Evolutionary conservation across 345 rosid species (phyloP), one percentile per base, ranked within the genome.

Genomic region (Litchi chinensis): DNA sequence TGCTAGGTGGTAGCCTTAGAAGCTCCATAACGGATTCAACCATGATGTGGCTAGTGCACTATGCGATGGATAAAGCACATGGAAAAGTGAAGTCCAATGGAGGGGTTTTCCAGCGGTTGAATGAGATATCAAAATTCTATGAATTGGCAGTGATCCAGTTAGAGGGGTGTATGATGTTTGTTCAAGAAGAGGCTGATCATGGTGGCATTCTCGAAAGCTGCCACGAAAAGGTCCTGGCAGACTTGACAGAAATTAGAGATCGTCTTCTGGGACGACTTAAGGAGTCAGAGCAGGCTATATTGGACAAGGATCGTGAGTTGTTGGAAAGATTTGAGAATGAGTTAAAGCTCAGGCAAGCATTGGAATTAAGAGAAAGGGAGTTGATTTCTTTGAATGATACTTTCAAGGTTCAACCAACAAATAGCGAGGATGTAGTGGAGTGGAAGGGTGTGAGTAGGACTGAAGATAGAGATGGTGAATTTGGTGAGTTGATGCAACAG

Each of bases 21-120:
- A 82, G 85, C 72, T 92, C 97, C 22, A 80, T 89, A 24, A 85
- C 90, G 43, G 98, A 93, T 80, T 90, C 98, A 4, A 91, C 94
- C 0, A 95, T 89, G 95, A 95, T 92, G 98, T 84, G 90, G 79
- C 90, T 92, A 75, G 89, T 95, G 16, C 90, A 90, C 69, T 78
- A 79, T 22, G 93, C 94, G 41, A 93, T 93, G 98, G 90, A 95
- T 72, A 90, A 81, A 81, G 95, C 98, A 0, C 95, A 95, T 11
- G 91, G 87, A 67, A 90, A 90, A 67, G 90, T 90, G 50, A 93
- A 87, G 81, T 86, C 91, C 8, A 89, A 88, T 73, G 87, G 83
- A 12, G 94, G 97, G 5, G 88, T 84, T 41, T 83, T 93, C 67
- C 85, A 87, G 10, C 90, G 98, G 46, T 88, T 95, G 59, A 90